These are phyloP conservation scores for Tympanopsis confertula DNA, from an alignment of 2,329 filamentous ascomycete genomes.

Conservation along the genomic window DNA sequence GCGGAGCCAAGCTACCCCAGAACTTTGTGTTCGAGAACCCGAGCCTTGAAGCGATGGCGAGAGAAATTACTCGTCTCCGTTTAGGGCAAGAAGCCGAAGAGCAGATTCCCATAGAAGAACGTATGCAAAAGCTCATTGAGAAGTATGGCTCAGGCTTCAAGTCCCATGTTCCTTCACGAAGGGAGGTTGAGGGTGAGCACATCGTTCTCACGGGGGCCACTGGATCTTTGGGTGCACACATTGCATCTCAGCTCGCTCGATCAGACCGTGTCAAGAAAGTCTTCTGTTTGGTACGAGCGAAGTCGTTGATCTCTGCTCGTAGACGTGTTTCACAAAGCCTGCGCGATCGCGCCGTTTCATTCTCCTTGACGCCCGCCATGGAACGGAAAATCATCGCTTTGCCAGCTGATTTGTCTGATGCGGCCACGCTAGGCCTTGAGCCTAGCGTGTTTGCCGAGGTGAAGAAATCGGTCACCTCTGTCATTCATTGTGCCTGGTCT, in stretches of 20 bases:
- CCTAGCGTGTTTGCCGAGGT: not conserved
- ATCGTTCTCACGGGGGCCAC: conserved; percentile 27
- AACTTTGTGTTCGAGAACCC: conserved; percentile 30
- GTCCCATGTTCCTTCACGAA: conserved; percentile 3
- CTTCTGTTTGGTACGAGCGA: conserved; percentile 21
- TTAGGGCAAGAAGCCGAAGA: conserved; percentile 10
- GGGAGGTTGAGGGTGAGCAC: conserved; percentile 11
- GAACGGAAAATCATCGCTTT: conserved; percentile 22
- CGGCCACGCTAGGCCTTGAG: conserved; percentile 23
- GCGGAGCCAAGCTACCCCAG: conserved; percentile 13
- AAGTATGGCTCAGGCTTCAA: conserved; percentile 30
- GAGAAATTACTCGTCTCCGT: conserved; percentile 15
- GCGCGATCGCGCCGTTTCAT: too few relatives aligned
- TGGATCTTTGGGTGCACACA: conserved; percentile 27
- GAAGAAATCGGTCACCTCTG: not conserved
- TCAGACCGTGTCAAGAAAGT: conserved; percentile 18
- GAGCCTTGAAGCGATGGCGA: conserved; percentile 21
- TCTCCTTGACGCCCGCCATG: too few relatives aligned
- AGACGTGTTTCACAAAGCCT: too few relatives aligned
- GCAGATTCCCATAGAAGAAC: too few relatives aligned
- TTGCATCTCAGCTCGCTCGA: conserved; percentile 21
- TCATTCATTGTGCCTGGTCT: conserved; percentile 8
- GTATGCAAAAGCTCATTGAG: conserved; percentile 30
- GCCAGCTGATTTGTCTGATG: conserved; percentile 21
- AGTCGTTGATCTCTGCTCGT: too few relatives aligned